A percentile compares a stretch with the other conserved stretches of the same genome.
Conservation (phyloP, 768 basidiomycete species). For the Neoboletus subvelutipes region DNA sequence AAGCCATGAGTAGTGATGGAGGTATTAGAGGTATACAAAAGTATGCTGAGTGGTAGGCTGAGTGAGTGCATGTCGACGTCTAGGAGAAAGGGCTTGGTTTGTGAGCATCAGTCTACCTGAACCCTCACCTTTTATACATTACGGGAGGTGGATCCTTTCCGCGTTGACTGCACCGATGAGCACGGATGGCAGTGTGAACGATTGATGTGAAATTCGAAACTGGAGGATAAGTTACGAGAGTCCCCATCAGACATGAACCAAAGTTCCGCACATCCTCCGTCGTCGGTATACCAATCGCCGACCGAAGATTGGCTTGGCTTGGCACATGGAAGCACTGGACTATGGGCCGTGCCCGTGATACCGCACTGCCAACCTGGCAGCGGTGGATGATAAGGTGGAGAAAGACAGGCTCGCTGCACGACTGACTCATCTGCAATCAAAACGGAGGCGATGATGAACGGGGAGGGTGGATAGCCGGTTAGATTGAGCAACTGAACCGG, state of each 20-base stretch:
- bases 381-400: constrained; percentile 8
- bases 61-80: constrained; percentile 1
- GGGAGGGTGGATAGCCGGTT: no score
- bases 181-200: background rate
- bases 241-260: background rate
- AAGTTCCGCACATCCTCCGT: constrained; percentile 1
- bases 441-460: background rate
- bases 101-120: constrained; percentile 3
- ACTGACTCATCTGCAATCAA: background rate
- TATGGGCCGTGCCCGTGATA: background rate
- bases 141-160: background rate
- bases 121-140: constrained; percentile 21
- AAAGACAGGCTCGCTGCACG: background rate
- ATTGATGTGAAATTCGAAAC: background rate
- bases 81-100: background rate
- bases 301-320: constrained; percentile 9
- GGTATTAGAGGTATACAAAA: constrained; percentile 1
- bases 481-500: no score
- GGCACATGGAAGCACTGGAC: background rate
- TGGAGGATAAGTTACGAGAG: constrained; percentile 2
- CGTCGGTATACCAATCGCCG: constrained; percentile 6
- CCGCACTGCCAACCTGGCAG: background rate
- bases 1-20: constrained; percentile 12
- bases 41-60: background rate
- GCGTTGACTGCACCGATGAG: background rate